A percentile compares a stretch with the other conserved stretches of the same genome.
Conservation (phyloP, 768 basidiomycete genomes). For the Phaeolepiota aurea region DNA sequence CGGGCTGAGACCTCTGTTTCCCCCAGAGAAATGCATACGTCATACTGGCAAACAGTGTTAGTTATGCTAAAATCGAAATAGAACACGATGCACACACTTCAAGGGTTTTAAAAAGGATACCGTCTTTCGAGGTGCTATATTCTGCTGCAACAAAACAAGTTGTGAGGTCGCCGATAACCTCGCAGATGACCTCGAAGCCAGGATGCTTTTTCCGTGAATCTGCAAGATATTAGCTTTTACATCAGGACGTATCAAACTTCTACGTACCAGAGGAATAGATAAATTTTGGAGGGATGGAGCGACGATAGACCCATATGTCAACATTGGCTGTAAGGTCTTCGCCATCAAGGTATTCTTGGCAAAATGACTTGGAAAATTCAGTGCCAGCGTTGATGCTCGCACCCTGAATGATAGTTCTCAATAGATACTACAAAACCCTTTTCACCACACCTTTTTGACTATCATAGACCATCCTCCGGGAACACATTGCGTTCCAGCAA, state of each 20-base stretch:
- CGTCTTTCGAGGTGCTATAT: no score
- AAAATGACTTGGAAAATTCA: slow-evolving; percentile 6
- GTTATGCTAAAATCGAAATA: no score
- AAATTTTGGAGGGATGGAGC: slow-evolving; percentile 8
- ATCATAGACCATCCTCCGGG: slow-evolving; percentile 12
- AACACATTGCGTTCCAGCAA: slow-evolving; percentile 6
- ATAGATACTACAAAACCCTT: not conserved
- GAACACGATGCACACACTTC: no score
- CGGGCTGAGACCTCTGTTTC: no score
- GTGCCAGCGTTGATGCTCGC: slow-evolving; percentile 3
- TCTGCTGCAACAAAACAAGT: no score
- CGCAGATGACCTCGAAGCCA: no score
- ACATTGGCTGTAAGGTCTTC: slow-evolving; percentile 7
- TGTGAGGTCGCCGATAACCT: no score
- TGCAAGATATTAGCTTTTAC: slow-evolving; percentile 9
- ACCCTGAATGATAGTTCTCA: slow-evolving; percentile 2
- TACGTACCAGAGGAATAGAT: slow-evolving; percentile 7
- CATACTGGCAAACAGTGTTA: no score
- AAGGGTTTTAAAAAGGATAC: no score
- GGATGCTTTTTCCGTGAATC: not conserved
- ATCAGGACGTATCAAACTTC: slow-evolving; percentile 3
- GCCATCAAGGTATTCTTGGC: slow-evolving; percentile 4
- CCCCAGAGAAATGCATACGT: no score
- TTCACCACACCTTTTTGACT: slow-evolving; percentile 13
- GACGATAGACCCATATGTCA: slow-evolving; percentile 11